Conservation (phyloP, 2,329 filamentous ascomycete genomes). For the Arthrobotrys musiformis region DNA sequence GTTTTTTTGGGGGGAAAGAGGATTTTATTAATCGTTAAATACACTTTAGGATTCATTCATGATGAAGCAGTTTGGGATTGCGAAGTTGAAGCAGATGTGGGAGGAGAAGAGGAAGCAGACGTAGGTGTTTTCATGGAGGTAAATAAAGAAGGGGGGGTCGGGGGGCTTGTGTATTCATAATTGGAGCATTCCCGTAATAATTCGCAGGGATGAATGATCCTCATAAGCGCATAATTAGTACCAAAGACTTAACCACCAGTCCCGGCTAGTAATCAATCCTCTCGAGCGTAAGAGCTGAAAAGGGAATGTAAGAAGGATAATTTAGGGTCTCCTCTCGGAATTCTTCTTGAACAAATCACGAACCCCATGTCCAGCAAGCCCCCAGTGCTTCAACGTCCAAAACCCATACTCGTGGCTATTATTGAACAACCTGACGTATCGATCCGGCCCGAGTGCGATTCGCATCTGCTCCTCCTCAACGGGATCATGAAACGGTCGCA, state of each 20-base stretch:
- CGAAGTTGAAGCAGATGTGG: constrained; percentile 45
- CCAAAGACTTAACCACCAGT: background rate
- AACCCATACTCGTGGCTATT: background rate
- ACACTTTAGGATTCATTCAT: constrained; percentile 50
- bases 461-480: constrained; percentile 14
- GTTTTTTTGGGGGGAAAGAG: background rate
- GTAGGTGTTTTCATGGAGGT: background rate
- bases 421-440: background rate
- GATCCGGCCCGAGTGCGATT: constrained; percentile 12
- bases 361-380: background rate
- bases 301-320: background rate
- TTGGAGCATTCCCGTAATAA: background rate
- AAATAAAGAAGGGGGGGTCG: too few relatives aligned
- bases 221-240: background rate
- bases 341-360: background rate
- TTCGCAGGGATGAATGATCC: too few relatives aligned
- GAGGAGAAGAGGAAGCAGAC: constrained; percentile 49
- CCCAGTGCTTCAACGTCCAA: constrained; percentile 1
- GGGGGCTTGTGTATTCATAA: background rate
- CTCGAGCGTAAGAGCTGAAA: background rate
- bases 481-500: background rate
- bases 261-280: background rate
- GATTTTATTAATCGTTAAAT: background rate
- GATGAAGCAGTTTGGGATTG: constrained; percentile 48
- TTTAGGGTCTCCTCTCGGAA: background rate